phyloP scores from a whole-genome alignment of 192 early-diverging fungal species.

The Podila epicladia region DNA sequence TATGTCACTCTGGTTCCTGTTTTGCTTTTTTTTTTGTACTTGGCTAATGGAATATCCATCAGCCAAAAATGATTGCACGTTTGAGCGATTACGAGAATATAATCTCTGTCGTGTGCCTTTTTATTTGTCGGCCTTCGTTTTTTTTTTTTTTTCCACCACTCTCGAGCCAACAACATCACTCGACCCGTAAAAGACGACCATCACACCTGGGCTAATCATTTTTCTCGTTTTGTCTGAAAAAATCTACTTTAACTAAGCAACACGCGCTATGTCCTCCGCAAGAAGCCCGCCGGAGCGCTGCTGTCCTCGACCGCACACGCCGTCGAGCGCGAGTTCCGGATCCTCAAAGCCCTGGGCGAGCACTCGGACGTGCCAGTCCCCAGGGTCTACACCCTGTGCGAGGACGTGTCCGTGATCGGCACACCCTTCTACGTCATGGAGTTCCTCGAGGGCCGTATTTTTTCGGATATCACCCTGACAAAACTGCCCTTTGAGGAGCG shows the following conservation, averaged over 20 bases:
- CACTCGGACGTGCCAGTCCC: constrained; percentile 90
- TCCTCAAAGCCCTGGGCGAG: constrained; percentile 79
- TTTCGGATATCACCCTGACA: constrained; percentile 70
- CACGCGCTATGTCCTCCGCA: constrained; percentile 82
- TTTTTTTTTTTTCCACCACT: too few relatives aligned
- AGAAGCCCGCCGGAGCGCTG: constrained; percentile 90
- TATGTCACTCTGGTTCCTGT: constrained; percentile 34
- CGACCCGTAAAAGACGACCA: too few relatives aligned
- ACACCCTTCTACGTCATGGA: constrained; percentile 98
- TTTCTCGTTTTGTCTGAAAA: neutral
- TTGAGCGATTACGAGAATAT: too few relatives aligned
- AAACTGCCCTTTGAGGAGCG: constrained; percentile 64
- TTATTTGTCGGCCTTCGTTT: too few relatives aligned
- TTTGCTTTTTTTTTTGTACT: neutral
- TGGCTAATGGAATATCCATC: neutral
- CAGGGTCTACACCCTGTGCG: constrained; percentile 86
- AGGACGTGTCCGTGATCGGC: constrained; percentile 83
- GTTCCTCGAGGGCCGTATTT: constrained; percentile 91
- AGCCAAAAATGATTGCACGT: too few relatives aligned
- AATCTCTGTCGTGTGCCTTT: too few relatives aligned
- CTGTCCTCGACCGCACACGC: constrained; percentile 90
- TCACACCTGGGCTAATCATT: too few relatives aligned
- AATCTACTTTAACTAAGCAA: constrained; percentile 43
- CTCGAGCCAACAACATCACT: too few relatives aligned
- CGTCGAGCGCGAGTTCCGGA: constrained; percentile 89